Conservation (phyloP, 192 early-diverging fungal species). For the Coemansia erecta region DNA sequence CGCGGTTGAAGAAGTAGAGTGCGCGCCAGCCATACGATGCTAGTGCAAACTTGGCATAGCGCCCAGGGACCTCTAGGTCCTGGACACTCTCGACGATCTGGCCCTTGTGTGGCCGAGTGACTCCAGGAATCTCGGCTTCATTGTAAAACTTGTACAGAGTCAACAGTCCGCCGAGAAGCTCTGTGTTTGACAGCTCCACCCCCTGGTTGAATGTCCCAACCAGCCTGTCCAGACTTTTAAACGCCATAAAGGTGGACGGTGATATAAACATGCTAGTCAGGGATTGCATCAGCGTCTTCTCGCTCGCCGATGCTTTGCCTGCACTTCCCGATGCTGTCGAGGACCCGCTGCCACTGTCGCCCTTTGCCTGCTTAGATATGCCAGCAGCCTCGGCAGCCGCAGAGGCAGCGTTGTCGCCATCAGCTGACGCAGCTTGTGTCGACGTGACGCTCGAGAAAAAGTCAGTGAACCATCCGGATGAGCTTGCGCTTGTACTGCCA, state of each 20-base stretch:
- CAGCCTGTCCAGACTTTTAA: constrained; percentile 50
- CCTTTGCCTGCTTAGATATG: too few relatives aligned
- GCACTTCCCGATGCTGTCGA: not conserved
- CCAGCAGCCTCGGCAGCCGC: not conserved
- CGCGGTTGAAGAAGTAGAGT: constrained; percentile 70
- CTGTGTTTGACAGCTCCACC: constrained; percentile 64
- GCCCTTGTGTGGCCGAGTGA: constrained; percentile 38
- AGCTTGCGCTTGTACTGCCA: not conserved
- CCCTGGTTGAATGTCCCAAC: constrained; percentile 62
- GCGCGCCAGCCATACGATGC: constrained; percentile 74
- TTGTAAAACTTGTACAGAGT: constrained; percentile 66
- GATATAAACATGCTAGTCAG: constrained; percentile 52
- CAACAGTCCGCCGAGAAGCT: constrained; percentile 62
- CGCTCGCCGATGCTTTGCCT: constrained; percentile 7
- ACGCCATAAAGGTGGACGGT: constrained; percentile 39
- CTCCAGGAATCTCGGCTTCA: constrained; percentile 39
- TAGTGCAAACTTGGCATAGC: constrained; percentile 59
- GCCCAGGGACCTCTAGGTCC: constrained; percentile 54
- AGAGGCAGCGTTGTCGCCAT: constrained; percentile 2
- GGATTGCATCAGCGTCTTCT: constrained; percentile 50
- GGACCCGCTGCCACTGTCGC: not conserved
- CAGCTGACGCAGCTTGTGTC: not conserved
- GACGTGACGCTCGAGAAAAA: constrained; percentile 15
- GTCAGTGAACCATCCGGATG: constrained; percentile 37
- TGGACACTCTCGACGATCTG: constrained; percentile 29